Conservation (phyloP, 1,139 yeast species). For the Yamadazyma sp. region DNA sequence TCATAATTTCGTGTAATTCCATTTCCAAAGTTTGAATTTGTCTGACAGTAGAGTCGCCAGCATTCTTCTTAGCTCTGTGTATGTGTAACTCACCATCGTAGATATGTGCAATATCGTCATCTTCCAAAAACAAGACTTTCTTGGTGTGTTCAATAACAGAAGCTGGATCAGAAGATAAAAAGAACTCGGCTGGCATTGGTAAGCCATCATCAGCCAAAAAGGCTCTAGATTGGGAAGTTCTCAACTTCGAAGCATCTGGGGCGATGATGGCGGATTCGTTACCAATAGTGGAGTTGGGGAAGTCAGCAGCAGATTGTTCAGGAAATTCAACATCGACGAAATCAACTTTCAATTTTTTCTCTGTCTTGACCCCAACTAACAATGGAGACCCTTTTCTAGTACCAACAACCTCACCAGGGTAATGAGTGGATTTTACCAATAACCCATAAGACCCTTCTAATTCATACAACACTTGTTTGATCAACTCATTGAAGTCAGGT, state of each 20-base stretch:
- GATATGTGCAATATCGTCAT: constrained; percentile 97
- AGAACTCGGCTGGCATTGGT: constrained; percentile 94
- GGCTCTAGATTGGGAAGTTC: constrained; percentile 92
- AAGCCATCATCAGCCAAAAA: constrained; percentile 88
- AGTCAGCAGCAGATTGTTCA: constrained; percentile 35
- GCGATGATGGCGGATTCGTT: constrained; percentile 11
- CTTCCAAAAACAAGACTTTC: constrained; percentile 93
- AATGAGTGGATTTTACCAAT: constrained; percentile 86
- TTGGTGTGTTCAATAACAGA: constrained; percentile 98
- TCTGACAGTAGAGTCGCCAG: constrained; percentile 90
- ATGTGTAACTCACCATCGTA: constrained; percentile 98
- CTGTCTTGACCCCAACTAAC: constrained; percentile 95
- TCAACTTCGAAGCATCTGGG: constrained; percentile 54
- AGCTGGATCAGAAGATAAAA: constrained; percentile 95
- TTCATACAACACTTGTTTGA: constrained; percentile 89
- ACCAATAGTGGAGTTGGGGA: constrained; percentile 19
- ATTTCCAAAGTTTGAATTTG: constrained; percentile 94
- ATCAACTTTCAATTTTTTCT: constrained; percentile 91
- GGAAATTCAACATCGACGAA: constrained; percentile 98
- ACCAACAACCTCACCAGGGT: constrained; percentile 95
- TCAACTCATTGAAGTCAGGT: constrained; percentile 85
- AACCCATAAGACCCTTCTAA: constrained; percentile 98
- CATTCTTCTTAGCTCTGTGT: constrained; percentile 91
- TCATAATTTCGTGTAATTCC: constrained; percentile 97
- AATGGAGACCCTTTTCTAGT: constrained; percentile 98